These are phyloP conservation scores for Leccinellum albellum DNA, from an alignment of 768 basidiomycete genomes.

Conservation along the genomic window DNA sequence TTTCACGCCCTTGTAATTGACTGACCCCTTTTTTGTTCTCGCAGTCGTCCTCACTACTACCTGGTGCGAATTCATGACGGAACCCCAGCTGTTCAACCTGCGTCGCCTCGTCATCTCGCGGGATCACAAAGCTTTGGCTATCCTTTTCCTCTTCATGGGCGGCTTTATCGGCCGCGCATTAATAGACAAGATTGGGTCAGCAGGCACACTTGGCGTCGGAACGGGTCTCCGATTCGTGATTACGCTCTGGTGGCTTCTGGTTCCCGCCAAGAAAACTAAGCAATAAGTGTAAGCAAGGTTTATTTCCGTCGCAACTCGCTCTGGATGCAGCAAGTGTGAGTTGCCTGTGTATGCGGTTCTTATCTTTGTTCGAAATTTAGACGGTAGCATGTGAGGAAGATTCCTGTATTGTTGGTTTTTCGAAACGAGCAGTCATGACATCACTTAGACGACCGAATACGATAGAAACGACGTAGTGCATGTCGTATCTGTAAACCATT, in stretches of 20 bases:
- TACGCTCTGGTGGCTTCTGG: slow-evolving; percentile 61
- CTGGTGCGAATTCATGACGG: slow-evolving; percentile 85
- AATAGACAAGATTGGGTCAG: slow-evolving; percentile 55
- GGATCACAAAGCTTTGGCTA: slow-evolving; percentile 70
- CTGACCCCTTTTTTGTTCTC: background rate
- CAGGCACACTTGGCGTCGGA: slow-evolving; percentile 63
- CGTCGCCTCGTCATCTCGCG: slow-evolving; percentile 52
- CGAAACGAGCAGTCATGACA: background rate
- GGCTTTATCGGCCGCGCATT: slow-evolving; percentile 65
- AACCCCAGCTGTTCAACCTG: slow-evolving; percentile 66
- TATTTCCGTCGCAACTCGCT: background rate
- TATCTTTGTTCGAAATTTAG: background rate
- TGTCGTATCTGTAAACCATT: slow-evolving; percentile 7
- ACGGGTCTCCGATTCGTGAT: slow-evolving; percentile 60
- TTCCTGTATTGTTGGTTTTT: background rate
- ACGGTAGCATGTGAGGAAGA: background rate
- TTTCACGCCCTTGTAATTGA: background rate
- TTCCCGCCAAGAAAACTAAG: slow-evolving; percentile 36
- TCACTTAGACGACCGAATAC: background rate
- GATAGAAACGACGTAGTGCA: slow-evolving; percentile 11
- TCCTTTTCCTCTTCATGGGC: slow-evolving; percentile 67
- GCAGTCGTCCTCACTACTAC: slow-evolving; percentile 80
- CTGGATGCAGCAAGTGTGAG: background rate
- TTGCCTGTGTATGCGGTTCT: background rate
- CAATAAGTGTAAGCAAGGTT: background rate